These are phyloP conservation scores for Scutellaria barbata DNA, from an alignment of 257 asterid species.

Conservation along the genomic window DNA sequence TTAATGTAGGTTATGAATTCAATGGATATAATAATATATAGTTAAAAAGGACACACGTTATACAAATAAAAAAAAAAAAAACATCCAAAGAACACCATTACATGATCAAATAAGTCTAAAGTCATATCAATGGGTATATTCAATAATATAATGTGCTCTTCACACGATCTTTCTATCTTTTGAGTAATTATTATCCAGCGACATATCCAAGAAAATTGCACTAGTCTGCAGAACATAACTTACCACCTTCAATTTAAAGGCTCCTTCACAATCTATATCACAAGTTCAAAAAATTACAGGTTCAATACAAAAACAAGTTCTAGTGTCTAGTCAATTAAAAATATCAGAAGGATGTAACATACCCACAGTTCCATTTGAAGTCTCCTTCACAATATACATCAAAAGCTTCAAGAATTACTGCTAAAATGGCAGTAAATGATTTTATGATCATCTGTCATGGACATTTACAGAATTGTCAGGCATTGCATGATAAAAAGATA, in stretches of 20 bases:
- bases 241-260: conserved; percentile 64
- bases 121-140: background rate
- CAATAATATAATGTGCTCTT: conserved; percentile 23
- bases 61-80: conserved; percentile 6
- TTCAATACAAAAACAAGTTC: conserved; percentile 36
- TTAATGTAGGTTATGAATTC: conserved; percentile 8
- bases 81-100: background rate
- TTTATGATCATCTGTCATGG: conserved; percentile 91
- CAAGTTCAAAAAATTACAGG: conserved; percentile 64
- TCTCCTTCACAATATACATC: conserved; percentile 96
- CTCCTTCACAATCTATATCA: conserved; percentile 62
- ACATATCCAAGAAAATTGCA: background rate
- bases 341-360: conserved; percentile 40
- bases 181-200: background rate
- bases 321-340: conserved; percentile 12
- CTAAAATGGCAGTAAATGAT: conserved; percentile 80
- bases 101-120: conserved; percentile 8
- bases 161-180: conserved; percentile 22
- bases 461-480: conserved; percentile 29
- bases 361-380: conserved; percentile 97
- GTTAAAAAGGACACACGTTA: conserved; percentile 5
- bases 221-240: conserved; percentile 31
- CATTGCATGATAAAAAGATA: conserved; percentile 20
- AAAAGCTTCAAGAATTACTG: conserved; percentile 95
- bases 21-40: background rate